Evolutionary conservation across 192 early-diverging fungal genomes (phyloP), one percentile per base, ranked within the genome.

Genomic region (Pilaira anomala): DNA sequence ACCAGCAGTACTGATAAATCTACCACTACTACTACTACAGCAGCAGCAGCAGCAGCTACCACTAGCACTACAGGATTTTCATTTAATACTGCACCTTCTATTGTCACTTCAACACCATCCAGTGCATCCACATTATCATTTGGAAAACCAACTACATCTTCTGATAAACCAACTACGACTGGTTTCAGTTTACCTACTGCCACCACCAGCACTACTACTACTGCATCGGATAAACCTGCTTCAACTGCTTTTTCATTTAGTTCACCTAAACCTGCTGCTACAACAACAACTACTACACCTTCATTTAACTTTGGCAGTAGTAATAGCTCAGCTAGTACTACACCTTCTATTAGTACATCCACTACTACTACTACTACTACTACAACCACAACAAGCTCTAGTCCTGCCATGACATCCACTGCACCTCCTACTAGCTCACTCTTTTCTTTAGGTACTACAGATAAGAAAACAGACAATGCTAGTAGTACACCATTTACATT

Each of bases 211-310:
- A 36, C 33, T 9, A 36, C 33, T 36, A 29, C 26, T 1, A 52
- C n/a, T 3, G 14, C 54, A 36, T 14, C 54, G 8, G 18, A 39
- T 21, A 39, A 29, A 56, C 7, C n/a, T 18, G 16, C 52, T 3
- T 8, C 28, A 3, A 22, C 54, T 4, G 18, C 24, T 4, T 50
- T 66, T 30, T 51, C 54, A 12, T 66, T 66, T 30, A 39, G 48
- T 26, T 3, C 24, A 53, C 22, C 51, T 0, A 16, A 26, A 30
- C 1, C 24, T 24, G 14, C 51, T 12, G 13, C 2, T 14, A 7
- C 7, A n/a, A 2, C 51, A n/a, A 2, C 44, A 14, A 16, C 44
- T 46, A 46, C 44, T 19, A 40, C 7, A 8, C 16, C 18, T 13
- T 13, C 44, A 46, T 1, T 19, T 46, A 46, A 14, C 13, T 36